Percentiles rank a stretch among this genome's conserved stretches.
These are phyloP conservation scores for Wickerhamiella domercqiae DNA, from an alignment of 805 yeast species.

Conservation along the genomic window DNA sequence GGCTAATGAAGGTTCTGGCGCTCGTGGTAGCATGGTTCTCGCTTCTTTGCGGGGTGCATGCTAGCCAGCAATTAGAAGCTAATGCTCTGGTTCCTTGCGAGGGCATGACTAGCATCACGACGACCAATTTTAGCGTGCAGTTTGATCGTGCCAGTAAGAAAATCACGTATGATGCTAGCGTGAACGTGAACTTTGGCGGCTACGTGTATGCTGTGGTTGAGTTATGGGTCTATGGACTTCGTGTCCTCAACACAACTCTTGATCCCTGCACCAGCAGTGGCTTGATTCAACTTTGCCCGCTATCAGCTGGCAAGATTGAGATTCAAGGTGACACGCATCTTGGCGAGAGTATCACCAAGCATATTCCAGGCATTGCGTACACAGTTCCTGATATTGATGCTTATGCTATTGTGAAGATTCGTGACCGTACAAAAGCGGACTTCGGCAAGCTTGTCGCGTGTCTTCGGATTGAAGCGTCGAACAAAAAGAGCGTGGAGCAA, in stretches of 20 bases:
- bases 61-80: constrained; percentile 28
- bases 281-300: constrained; percentile 84
- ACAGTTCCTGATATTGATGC: constrained; percentile 81
- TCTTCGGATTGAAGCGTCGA: constrained; percentile 56
- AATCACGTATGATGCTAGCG: constrained; percentile 50
- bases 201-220: constrained; percentile 53
- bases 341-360: constrained; percentile 31
- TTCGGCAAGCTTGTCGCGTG: constrained; percentile 51
- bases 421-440: constrained; percentile 22
- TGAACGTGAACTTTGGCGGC: constrained; percentile 52
- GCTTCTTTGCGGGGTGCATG: constrained; percentile 6
- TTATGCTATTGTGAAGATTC: constrained; percentile 40
- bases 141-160: constrained; percentile 61
- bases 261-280: constrained; percentile 42
- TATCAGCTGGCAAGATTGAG: constrained; percentile 67
- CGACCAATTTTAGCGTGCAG: constrained; percentile 56
- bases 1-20: background rate
- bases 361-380: constrained; percentile 75
- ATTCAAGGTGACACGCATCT: constrained; percentile 52
- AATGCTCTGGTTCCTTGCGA: constrained; percentile 76
- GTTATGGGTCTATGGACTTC: constrained; percentile 78
- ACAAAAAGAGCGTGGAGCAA: constrained; percentile 70
- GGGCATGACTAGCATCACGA: constrained; percentile 58
- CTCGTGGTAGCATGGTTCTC: background rate
- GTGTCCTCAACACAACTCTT: constrained; percentile 40